Percentiles rank a stretch among this genome's conserved stretches.
Conservation (phyloP, 495 filamentous ascomycete species). For the Xylaria flabelliformis region DNA sequence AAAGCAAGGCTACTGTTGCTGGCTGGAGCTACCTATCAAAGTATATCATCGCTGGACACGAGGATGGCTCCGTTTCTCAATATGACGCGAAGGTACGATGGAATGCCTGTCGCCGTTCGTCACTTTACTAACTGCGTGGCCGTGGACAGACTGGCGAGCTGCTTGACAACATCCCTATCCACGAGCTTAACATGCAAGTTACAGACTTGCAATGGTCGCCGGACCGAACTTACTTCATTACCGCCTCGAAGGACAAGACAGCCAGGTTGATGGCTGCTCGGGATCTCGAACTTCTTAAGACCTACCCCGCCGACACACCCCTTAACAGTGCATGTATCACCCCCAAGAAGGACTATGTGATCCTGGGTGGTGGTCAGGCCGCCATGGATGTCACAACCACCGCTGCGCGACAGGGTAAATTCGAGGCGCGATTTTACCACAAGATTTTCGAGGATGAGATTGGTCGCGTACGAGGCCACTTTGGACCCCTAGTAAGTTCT, state of each 20-base stretch:
- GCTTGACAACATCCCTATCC: slow-evolving; percentile 76
- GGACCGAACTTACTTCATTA: slow-evolving; percentile 97
- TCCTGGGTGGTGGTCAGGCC: slow-evolving; percentile 96
- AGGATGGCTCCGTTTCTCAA: slow-evolving; percentile 92
- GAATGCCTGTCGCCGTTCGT: neutral
- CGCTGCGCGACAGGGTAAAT: slow-evolving; percentile 91
- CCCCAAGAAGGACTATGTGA: slow-evolving; percentile 93
- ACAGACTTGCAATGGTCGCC: slow-evolving; percentile 93
- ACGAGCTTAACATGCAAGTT: slow-evolving; percentile 83
- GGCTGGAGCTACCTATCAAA: slow-evolving; percentile 91
- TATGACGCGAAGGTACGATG: slow-evolving; percentile 85
- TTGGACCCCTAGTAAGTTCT: slow-evolving; percentile 84
- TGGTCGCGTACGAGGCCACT: slow-evolving; percentile 93
- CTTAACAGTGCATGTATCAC: slow-evolving; percentile 94
- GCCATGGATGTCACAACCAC: slow-evolving; percentile 99
- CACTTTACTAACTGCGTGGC: slow-evolving; percentile 24
- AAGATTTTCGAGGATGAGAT: slow-evolving; percentile 99
- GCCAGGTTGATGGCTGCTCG: slow-evolving; percentile 82
- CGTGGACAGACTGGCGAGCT: slow-evolving; percentile 76
- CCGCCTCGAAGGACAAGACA: slow-evolving; percentile 95
- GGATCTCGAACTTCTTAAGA: slow-evolving; percentile 90
- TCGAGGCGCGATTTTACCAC: slow-evolving; percentile 99
- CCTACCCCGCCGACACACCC: slow-evolving; percentile 90
- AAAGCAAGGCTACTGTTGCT: slow-evolving; percentile 96
- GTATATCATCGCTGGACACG: slow-evolving; percentile 97